phyloP scores from a whole-genome alignment of 1,284 basidiomycete species.

The Sutorius eximius region DNA sequence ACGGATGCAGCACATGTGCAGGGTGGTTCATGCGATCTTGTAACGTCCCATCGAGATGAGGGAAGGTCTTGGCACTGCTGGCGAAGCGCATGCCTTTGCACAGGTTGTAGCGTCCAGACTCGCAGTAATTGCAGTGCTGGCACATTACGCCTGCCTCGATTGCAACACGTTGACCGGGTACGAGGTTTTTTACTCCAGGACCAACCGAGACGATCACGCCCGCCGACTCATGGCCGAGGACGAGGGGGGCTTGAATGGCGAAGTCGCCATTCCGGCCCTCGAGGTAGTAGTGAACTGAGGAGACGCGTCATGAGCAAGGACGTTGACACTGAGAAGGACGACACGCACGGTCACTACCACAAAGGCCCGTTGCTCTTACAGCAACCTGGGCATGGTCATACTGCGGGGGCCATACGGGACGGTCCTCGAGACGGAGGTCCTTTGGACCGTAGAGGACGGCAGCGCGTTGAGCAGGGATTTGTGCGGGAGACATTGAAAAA shows the following conservation, averaged over 20 bases:
- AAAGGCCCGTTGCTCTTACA: constrained; percentile 84
- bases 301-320: constrained; percentile 10
- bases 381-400: constrained; percentile 71
- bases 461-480: constrained; percentile 56
- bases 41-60: constrained; percentile 91
- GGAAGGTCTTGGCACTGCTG: constrained; percentile 87
- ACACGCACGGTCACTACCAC: constrained; percentile 84
- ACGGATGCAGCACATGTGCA: constrained; percentile 82
- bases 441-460: constrained; percentile 71
- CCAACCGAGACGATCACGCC: constrained; percentile 79
- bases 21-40: constrained; percentile 90
- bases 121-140: constrained; percentile 66
- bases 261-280: constrained; percentile 93
- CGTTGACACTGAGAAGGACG: constrained; percentile 2
- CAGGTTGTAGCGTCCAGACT: constrained; percentile 88
- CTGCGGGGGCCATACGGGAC: constrained; percentile 65
- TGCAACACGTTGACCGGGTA: constrained; percentile 86
- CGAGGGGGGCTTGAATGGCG: constrained; percentile 77
- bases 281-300: constrained; percentile 82
- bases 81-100: constrained; percentile 89
- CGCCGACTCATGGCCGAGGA: constrained; percentile 91
- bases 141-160: constrained; percentile 94
- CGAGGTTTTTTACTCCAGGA: constrained; percentile 61
- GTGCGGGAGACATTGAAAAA: constrained; percentile 55
- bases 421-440: constrained; percentile 72